Percentiles rank a stretch among this genome's conserved stretches.
These are phyloP conservation scores for Ophiosphaerella korrae DNA, from an alignment of 2,329 filamentous ascomycete genomes.

Conservation along the genomic window DNA sequence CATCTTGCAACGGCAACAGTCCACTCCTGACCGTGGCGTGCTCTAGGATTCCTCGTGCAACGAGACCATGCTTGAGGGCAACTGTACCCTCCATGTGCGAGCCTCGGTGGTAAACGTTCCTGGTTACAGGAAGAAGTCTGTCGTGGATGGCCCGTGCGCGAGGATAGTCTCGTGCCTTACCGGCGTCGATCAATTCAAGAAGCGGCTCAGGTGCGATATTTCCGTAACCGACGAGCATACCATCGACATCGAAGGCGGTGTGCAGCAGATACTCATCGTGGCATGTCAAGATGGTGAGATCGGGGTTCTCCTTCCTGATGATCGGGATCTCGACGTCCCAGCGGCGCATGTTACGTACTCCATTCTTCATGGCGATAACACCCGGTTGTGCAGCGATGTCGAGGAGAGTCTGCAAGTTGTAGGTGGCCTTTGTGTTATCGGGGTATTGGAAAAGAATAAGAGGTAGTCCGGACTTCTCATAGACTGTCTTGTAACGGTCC, in stretches of 20 bases:
- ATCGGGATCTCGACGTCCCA: conserved; percentile 63
- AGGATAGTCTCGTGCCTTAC: conserved; percentile 57
- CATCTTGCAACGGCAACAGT: conserved; percentile 51
- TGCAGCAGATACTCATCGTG: conserved; percentile 61
- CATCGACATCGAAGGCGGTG: conserved; percentile 59
- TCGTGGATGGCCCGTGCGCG: conserved; percentile 58
- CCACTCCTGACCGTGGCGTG: conserved; percentile 59
- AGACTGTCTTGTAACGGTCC: conserved; percentile 58
- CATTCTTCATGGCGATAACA: conserved; percentile 63
- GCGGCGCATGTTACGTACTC: conserved; percentile 62
- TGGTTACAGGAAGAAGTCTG: conserved; percentile 57
- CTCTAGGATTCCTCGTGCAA: conserved; percentile 56
- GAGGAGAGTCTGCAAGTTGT: conserved; percentile 58
- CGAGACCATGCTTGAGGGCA: conserved; percentile 57
- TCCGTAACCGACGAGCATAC: conserved; percentile 61
- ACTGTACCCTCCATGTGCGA: conserved; percentile 63
- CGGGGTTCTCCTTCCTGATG: conserved; percentile 55
- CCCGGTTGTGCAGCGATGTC: conserved; percentile 59
- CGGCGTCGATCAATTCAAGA: conserved; percentile 57
- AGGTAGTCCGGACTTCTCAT: conserved; percentile 56
- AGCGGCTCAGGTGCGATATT: conserved; percentile 59
- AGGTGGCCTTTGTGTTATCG: conserved; percentile 60
- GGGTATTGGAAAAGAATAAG: conserved; percentile 62
- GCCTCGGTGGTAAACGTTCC: conserved; percentile 60
- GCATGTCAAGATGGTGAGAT: conserved; percentile 58